Conservation (phyloP, 2,329 filamentous ascomycete species). For the Aspergillus aculeatinus region DNA sequence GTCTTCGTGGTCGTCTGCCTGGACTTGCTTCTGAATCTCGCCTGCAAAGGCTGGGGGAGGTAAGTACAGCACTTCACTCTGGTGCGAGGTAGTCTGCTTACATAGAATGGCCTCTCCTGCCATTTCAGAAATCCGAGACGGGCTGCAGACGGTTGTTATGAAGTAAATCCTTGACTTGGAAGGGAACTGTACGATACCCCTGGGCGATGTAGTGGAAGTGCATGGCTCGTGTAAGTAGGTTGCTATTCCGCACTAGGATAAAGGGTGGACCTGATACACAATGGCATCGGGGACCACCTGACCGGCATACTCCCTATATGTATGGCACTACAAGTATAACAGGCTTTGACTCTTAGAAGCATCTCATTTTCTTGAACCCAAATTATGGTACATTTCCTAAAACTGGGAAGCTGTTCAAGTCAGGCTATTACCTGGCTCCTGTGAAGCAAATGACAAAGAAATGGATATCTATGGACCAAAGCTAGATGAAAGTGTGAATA, state of each 20-base stretch:
- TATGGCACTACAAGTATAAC: background rate
- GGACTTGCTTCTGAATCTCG: slow-evolving; percentile 17
- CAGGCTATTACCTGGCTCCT: background rate
- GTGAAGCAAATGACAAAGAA: background rate
- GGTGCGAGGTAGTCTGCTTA: slow-evolving; percentile 2
- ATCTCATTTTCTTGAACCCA: background rate
- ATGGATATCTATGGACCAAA: background rate
- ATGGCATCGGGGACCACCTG: slow-evolving; percentile 10
- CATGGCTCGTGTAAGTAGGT: background rate
- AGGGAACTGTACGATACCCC: background rate
- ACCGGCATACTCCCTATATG: slow-evolving; percentile 11
- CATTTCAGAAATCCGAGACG: background rate
- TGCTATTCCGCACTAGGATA: too few species aligned
- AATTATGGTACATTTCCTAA: slow-evolving; percentile 1
- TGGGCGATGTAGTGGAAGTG: background rate
- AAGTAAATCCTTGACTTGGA: background rate
- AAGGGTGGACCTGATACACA: background rate
- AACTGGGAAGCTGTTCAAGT: background rate
- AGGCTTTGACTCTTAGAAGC: too few species aligned
- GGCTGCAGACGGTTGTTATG: background rate
- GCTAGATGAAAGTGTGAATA: background rate
- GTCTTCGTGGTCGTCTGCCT: slow-evolving; percentile 1
- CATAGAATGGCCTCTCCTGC: slow-evolving; percentile 12
- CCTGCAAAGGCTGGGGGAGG: slow-evolving; percentile 24
- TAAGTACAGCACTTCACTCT: background rate